Conservation (phyloP, 2,329 filamentous ascomycete species). For the Hypomyces perniciosus region DNA sequence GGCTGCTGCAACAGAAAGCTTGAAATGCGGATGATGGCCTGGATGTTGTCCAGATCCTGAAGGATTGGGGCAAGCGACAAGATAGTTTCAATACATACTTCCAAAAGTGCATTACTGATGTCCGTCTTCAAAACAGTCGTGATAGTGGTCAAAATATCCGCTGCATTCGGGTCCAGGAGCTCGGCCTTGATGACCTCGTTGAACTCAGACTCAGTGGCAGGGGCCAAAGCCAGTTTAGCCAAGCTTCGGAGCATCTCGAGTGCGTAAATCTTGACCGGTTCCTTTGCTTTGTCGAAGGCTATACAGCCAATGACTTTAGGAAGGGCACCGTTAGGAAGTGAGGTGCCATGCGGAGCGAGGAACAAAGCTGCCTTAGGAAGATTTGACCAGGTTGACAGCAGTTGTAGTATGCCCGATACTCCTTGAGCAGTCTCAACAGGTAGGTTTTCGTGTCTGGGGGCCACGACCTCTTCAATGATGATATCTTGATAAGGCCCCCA, state of each 20-base stretch:
- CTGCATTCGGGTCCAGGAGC: constrained; percentile 51
- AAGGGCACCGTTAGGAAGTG: constrained; percentile 57
- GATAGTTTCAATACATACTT: constrained; percentile 71
- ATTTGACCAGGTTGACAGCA: constrained; percentile 77
- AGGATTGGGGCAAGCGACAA: constrained; percentile 70
- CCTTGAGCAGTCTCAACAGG: constrained; percentile 83
- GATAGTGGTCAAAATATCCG: constrained; percentile 60
- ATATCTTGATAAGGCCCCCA: constrained; percentile 66
- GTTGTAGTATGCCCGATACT: constrained; percentile 72
- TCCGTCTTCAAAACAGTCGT: constrained; percentile 58
- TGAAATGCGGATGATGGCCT: constrained; percentile 72
- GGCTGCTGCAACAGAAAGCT: constrained; percentile 80
- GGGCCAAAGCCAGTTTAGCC: constrained; percentile 52
- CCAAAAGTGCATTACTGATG: constrained; percentile 67
- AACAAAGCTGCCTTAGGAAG: constrained; percentile 61
- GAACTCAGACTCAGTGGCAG: constrained; percentile 49
- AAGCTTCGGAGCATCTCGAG: constrained; percentile 69
- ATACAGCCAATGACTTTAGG: constrained; percentile 67
- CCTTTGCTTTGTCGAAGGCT: constrained; percentile 66
- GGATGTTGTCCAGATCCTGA: constrained; percentile 60
- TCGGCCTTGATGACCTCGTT: constrained; percentile 51
- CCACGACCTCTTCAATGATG: constrained; percentile 70
- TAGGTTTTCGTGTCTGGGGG: constrained; percentile 70
- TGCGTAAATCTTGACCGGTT: constrained; percentile 79
- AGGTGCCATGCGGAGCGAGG: constrained; percentile 40